Evolutionary conservation across 305 asterid species (phyloP).

Genomic region (Striga hermonthica): DNA sequence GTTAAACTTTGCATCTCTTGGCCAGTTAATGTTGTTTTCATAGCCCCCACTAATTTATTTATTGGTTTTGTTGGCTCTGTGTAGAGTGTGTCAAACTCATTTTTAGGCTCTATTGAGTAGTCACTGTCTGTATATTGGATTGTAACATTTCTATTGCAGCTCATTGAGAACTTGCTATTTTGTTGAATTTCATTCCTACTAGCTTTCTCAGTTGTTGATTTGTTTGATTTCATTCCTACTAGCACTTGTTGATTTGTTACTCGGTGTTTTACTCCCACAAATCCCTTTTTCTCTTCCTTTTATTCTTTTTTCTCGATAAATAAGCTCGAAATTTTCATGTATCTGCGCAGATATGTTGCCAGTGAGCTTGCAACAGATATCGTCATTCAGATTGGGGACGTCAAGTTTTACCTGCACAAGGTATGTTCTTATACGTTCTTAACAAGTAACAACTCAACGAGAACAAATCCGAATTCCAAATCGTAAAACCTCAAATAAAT

Average conservation of each 20-base stretch:
- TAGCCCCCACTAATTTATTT: conserved; percentile 18
- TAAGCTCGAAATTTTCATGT: not conserved
- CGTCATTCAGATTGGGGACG: conserved; percentile 57
- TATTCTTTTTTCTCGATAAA: not conserved
- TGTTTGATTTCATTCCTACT: too few species aligned
- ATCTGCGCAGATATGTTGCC: conserved; percentile 71
- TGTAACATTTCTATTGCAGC: too few species aligned
- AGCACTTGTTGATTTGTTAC: too few species aligned
- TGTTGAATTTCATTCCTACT: too few species aligned
- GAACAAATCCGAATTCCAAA: too few species aligned
- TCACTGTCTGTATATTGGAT: conserved; percentile 15
- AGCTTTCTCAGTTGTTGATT: too few species aligned
- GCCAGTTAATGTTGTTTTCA: conserved; percentile 16
- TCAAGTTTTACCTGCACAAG: conserved; percentile 88
- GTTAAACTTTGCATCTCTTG: conserved; percentile 16
- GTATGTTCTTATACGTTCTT: conserved; percentile 39
- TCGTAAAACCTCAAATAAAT: too few species aligned
- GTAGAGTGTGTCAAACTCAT: not conserved
- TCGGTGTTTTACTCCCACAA: too few species aligned
- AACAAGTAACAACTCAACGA: not conserved
- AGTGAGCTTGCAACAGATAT: conserved; percentile 84
- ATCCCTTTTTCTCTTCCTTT: too few species aligned
- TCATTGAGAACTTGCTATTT: too few species aligned
- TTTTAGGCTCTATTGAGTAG: conserved; percentile 10
- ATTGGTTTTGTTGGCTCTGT: not conserved